Evolutionary conservation across 2,329 filamentous ascomycete genomes (phyloP).

Genomic region (Cytospora leucostoma): DNA sequence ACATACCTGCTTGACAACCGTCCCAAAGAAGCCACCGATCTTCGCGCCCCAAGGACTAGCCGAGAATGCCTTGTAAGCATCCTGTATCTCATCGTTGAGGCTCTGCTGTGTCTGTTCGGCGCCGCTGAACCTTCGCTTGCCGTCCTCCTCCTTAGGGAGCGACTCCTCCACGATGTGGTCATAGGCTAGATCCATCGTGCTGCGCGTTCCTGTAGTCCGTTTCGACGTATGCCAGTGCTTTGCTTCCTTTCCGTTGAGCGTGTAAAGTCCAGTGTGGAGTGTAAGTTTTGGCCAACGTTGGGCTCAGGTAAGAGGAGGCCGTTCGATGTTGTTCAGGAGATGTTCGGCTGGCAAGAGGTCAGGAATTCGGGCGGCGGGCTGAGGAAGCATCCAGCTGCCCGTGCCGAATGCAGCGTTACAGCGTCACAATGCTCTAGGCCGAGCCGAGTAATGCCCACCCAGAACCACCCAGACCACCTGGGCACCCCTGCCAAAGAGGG

Average conservation of each 20-base stretch:
- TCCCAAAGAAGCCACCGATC: conserved; percentile 86
- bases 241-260: background rate
- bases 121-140: conserved; percentile 42
- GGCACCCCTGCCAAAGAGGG: background rate
- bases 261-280: conserved; percentile 2
- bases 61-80: conserved; percentile 92
- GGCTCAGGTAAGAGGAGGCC: background rate
- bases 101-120: conserved; percentile 51
- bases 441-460: background rate
- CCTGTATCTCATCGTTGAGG: conserved; percentile 86
- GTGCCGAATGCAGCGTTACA: background rate
- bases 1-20: conserved; percentile 85
- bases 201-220: background rate
- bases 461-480: background rate
- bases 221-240: background rate
- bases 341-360: background rate
- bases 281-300: background rate
- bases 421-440: conserved; percentile 8
- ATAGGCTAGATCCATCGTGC: conserved; percentile 89
- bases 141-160: conserved; percentile 60
- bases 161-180: conserved; percentile 92
- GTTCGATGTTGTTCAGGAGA: background rate
- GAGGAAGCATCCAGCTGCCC: background rate
- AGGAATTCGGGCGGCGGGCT: background rate
- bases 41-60: conserved; percentile 87